These are phyloP conservation scores for Eremochloa ophiuroides DNA, from an alignment of 176 grass and related monocot species.

Conservation along the genomic window DNA sequence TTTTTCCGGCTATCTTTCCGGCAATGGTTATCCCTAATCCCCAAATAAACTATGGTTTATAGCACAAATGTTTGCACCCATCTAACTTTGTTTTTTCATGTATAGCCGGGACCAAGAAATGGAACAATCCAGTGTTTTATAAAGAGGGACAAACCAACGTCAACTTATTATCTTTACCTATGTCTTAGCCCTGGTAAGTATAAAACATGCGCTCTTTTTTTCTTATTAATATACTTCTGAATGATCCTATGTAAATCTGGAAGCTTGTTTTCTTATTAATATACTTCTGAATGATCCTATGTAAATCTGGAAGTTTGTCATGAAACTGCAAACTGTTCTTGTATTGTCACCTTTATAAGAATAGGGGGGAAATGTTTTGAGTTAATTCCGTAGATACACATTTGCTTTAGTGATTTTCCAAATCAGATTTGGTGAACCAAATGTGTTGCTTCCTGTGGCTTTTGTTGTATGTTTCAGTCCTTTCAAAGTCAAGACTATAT, in stretches of 20 bases:
- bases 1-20: too few relatives aligned
- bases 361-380: not conserved
- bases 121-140: constrained; percentile 80
- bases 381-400: not conserved
- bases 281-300: too few relatives aligned
- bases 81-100: constrained; percentile 31
- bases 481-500: not conserved
- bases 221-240: constrained; percentile 14
- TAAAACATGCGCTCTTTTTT: constrained; percentile 20
- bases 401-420: constrained; percentile 7
- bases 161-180: constrained; percentile 76
- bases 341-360: not conserved
- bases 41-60: too few relatives aligned
- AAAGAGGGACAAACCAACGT: constrained; percentile 76
- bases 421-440: not conserved
- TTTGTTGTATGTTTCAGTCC: not conserved
- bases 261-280: too few relatives aligned
- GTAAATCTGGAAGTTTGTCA: too few relatives aligned
- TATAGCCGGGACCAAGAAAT: constrained; percentile 73
- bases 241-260: not conserved
- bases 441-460: not conserved
- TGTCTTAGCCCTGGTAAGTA: constrained; percentile 79
- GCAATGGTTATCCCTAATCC: too few relatives aligned
- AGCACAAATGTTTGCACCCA: not conserved
- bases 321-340: not conserved